Percentiles rank a stretch among this genome's conserved stretches.
These are phyloP conservation scores for Ganoderma lingzhi DNA, from an alignment of 1,284 basidiomycete genomes.

Conservation along the genomic window DNA sequence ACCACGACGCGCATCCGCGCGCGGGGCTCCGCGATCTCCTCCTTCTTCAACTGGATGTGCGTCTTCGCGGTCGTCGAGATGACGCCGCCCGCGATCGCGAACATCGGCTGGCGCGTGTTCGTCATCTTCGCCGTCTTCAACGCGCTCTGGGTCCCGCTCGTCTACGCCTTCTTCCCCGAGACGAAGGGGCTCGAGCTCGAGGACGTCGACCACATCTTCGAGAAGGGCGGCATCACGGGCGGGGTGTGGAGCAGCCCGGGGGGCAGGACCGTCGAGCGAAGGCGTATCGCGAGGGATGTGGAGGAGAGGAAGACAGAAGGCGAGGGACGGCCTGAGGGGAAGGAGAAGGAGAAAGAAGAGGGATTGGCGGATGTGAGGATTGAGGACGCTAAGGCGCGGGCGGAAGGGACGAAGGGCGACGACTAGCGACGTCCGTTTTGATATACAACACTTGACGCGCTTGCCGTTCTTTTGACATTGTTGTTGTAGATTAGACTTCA, in stretches of 20 bases:
- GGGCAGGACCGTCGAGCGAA: conserved; percentile 37
- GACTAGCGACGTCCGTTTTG: neutral
- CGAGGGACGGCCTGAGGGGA: neutral
- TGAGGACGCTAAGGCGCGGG: neutral
- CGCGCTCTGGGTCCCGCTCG: conserved; percentile 52
- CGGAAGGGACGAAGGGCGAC: neutral
- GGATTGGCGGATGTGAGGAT: neutral
- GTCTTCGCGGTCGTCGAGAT: conserved; percentile 58
- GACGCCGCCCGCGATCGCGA: conserved; percentile 56
- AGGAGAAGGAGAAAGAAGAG: neutral
- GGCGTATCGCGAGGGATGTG: conserved; percentile 31
- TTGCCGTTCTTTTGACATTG: neutral
- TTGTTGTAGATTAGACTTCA: neutral
- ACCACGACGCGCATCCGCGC: conserved; percentile 40
- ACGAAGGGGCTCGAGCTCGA: conserved; percentile 53
- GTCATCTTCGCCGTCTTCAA: conserved; percentile 58
- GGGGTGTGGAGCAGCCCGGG: conserved; percentile 46
- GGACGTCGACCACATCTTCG: conserved; percentile 53
- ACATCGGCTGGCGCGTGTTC: conserved; percentile 57
- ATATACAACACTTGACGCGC: neutral
- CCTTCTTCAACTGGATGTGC: conserved; percentile 53
- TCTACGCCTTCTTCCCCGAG: conserved; percentile 56
- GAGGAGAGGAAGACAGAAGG: conserved; percentile 20
- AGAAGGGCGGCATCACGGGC: conserved; percentile 47
- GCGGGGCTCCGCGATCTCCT: conserved; percentile 43